A percentile compares a stretch with the other conserved stretches of the same genome.
phyloP scores from a whole-genome alignment of 2,329 filamentous ascomycete genomes.

The Paracoccidioides lutzii region DNA sequence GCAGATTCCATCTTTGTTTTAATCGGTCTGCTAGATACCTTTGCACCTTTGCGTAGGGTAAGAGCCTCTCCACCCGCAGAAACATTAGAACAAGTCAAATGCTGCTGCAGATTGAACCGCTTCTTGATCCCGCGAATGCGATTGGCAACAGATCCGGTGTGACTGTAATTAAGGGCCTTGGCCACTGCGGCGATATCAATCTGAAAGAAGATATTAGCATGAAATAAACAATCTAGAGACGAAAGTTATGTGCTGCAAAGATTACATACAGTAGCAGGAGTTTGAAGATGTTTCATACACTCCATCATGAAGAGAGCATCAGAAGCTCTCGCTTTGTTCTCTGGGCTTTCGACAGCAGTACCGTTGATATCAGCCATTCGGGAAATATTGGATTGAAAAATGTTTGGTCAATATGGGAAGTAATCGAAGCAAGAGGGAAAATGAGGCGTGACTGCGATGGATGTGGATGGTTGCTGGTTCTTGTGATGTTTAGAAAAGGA shows the following conservation, averaged over 20 bases:
- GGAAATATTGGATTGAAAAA: neutral
- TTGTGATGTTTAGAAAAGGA: neutral
- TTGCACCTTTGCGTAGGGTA: slow-evolving; percentile 13
- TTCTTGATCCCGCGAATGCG: slow-evolving; percentile 17
- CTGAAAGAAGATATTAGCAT: slow-evolving; percentile 8
- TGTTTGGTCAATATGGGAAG: neutral
- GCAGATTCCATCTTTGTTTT: slow-evolving; percentile 8
- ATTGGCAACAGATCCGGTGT: slow-evolving; percentile 18
- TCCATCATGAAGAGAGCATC: slow-evolving; percentile 18
- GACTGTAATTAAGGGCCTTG: slow-evolving; percentile 16
- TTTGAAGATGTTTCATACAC: slow-evolving; percentile 15
- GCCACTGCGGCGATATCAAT: slow-evolving; percentile 18
- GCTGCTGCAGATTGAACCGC: slow-evolving; percentile 13
- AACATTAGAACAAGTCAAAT: neutral
- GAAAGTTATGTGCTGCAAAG: neutral
- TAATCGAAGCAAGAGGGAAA: neutral
- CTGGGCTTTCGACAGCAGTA: neutral
- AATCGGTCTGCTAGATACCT: slow-evolving; percentile 12
- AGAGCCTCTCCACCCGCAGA: neutral
- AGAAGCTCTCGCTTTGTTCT: slow-evolving; percentile 3
- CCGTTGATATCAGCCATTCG: slow-evolving; percentile 7
- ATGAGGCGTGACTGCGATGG: neutral
- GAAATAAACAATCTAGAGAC: neutral
- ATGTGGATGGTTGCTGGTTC: neutral
- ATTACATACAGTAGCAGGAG: slow-evolving; percentile 10